Percentiles rank a stretch among this genome's conserved stretches.
phyloP scores from a whole-genome alignment of 805 yeast species.

The Teunomyces gatunensis region DNA sequence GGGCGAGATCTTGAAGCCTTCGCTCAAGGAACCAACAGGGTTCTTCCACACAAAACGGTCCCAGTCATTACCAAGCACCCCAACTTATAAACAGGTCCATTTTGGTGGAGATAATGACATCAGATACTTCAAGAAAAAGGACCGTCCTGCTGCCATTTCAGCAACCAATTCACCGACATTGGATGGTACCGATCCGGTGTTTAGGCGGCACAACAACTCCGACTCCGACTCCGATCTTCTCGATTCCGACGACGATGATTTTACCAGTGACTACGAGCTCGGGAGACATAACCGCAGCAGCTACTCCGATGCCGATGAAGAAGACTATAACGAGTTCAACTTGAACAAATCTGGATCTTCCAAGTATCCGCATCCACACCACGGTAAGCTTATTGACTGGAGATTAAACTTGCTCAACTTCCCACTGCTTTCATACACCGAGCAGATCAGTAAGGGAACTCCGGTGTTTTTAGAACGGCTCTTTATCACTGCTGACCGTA shows the following conservation, averaged over 20 bases:
- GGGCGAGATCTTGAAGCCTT: constrained; percentile 82
- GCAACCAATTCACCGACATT: constrained; percentile 59
- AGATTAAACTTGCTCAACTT: constrained; percentile 41
- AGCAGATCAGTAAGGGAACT: constrained; percentile 32
- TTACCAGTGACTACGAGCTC: constrained; percentile 21
- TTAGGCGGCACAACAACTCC: constrained; percentile 5
- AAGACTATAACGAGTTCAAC: constrained; percentile 9
- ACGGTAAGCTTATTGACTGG: constrained; percentile 37
- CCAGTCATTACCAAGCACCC: constrained; percentile 45
- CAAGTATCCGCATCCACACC: constrained; percentile 19
- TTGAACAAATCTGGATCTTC: constrained; percentile 14
- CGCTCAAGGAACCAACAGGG: constrained; percentile 51
- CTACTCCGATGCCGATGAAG: constrained; percentile 15
- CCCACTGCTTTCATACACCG: constrained; percentile 45
- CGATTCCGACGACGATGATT: constrained; percentile 19
- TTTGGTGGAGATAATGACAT: constrained; percentile 69
- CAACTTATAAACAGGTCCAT: constrained; percentile 72
- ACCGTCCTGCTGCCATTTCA: constrained; percentile 74
- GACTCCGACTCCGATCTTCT: constrained; percentile 18
- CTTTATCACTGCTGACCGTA: constrained; percentile 56
- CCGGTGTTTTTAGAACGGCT: constrained; percentile 65
- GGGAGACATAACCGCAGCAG: constrained; percentile 15
- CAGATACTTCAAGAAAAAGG: constrained; percentile 67
- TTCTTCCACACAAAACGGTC: constrained; percentile 29
- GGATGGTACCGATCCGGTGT: constrained; percentile 6